Base-by-base conservation (phyloP, 768 basidiomycete genomes). In the Omphalotus guepiniiformis region DNA sequence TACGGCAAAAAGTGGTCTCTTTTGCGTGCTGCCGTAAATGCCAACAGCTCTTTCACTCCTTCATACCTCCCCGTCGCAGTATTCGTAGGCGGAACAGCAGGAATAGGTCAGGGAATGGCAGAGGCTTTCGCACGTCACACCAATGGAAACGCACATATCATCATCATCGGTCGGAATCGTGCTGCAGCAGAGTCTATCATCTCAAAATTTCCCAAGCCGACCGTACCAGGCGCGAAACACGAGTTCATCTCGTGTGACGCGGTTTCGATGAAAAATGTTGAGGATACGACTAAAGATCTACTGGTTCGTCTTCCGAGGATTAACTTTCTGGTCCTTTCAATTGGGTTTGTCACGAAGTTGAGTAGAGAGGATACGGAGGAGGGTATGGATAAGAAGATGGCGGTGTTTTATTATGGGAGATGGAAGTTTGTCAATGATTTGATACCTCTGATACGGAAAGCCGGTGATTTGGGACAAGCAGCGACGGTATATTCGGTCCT, bases 211-310 rank as follows among this genome's bases (percentile, higher is more conserved):
- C 65, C 64, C 8, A 57, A 55, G 36, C 53, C 61, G 26, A 35
- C 40, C 25, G 16, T 47, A 13, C 38, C 51, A 34, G 49, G 41
- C 35, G 56, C 35, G 28, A 55, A 41, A 15, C 59, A 67, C 53
- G 64, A 68, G 52, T 73, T 73, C 52, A 52, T 71, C 15, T 46
- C 57, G 44, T 67, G 68, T 58, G 70, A 73, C 39, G 63, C 57
- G 13, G 54, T 62, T 34, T 55, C 65, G 42, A 68, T 71, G 68
- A 49, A 52, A 50, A 66, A 68, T 45, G 58, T 70, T 21, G 56
- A 57, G 37, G 29, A 42, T 23, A 58, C 58, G 37, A 59, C 66
- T 12, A 36, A 51, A 12, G 55, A 60, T 11, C 56, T 73, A 15
- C 52, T 53, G 9, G 49, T 45, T 6, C 54, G 58, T 8, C 54